phyloP scores from a whole-genome alignment of 2,329 filamentous ascomycete species.

The Alternaria brassicicola region DNA sequence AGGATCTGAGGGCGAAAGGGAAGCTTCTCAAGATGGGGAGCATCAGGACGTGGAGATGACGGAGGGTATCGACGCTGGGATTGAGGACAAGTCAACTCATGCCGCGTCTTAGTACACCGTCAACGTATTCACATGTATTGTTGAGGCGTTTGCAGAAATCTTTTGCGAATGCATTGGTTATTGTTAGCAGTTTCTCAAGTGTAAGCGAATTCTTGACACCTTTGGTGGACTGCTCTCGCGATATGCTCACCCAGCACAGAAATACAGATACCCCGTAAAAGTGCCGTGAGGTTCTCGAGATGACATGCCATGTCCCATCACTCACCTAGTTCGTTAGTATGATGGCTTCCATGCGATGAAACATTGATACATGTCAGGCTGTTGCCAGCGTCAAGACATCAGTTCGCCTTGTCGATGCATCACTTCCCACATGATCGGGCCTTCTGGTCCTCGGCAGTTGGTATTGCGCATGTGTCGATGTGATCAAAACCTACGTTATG shows the following conservation, averaged over 20 bases:
- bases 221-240: no score
- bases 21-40: fast-evolving
- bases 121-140: not conserved
- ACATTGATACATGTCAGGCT: not conserved
- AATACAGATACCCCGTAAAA: no score
- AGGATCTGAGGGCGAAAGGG: not conserved
- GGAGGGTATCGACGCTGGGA: not conserved
- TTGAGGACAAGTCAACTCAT: not conserved
- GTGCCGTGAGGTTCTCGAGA: no score
- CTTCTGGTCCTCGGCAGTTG: not conserved
- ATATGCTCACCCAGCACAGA: no score
- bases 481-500: not conserved
- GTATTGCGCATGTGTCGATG: not conserved
- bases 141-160: not conserved
- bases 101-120: not conserved
- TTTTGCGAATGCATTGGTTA: not conserved
- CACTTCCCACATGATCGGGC: not conserved
- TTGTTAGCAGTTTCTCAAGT: no score
- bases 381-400: slow-evolving; percentile 8
- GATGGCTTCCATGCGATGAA: not conserved
- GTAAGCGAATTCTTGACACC: no score
- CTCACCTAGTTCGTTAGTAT: not conserved
- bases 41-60: not conserved
- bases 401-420: not conserved
- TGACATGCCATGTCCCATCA: no score